Base-by-base conservation (phyloP, 2,329 filamentous ascomycete species). In the Aureobasidium sp. region DNA sequence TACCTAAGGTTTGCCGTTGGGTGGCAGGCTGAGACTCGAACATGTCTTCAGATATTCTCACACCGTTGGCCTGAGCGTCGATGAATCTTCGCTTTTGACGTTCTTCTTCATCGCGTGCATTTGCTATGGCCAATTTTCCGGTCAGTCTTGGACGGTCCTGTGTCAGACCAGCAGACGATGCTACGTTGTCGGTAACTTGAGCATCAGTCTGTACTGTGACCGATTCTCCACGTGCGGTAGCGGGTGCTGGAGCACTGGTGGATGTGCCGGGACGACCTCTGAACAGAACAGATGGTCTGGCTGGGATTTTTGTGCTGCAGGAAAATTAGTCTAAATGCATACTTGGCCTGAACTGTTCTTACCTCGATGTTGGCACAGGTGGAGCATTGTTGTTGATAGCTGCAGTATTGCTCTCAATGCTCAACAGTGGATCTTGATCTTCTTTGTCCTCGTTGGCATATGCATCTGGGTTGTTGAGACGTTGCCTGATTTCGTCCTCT, bases 1-100 rank as follows among this genome's bases (percentile, higher is more conserved):
- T 45, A 2, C 11, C 39, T 5, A 21, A 21, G 5, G 29, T 1
- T n/a, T 44, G 52, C 5, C 3, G 27, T n/a, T 32, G 15, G 5
- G 29, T 15, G 9, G 30, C 30, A 59, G 42, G 11, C n/a, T 54
- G 44, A 37, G 41, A 53, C 2, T n/a, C 21, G 2, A 45, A 10
- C 9, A 57, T 27, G 6, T 57, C 53, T 15, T 58, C 54, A 6
- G n/a, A 11, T 15, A 78, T 66, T 13, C 73, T 69, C 29, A 69
- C 64, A 8, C 75, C 77, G 53, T 69, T 70, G 0, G 66, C 48
- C 59, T 79, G 78, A 16, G 67, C 72, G 34, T 78, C 76, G 37
- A 77, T 73, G 42, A 78, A 72, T 6, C 69, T 68, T 25, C 59
- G 49, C 11, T 36, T 59, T 45, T 61, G 64, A 36, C 59, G 63